phyloP scores from a whole-genome alignment of 768 basidiomycete genomes.

The Leucogyrophana mollusca region DNA sequence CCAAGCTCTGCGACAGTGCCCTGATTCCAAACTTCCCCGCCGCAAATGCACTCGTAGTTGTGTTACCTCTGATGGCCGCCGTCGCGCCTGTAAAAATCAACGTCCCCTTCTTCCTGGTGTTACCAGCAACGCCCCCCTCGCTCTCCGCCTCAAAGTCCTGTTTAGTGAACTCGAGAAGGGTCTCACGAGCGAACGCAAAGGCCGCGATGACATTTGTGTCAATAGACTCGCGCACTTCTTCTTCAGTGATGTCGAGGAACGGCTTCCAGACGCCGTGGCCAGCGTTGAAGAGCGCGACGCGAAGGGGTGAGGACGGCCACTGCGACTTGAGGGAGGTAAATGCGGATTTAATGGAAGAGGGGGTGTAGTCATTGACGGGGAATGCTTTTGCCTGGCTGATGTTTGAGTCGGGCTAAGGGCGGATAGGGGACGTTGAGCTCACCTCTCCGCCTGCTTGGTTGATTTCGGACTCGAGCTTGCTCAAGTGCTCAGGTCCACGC shows the following conservation, averaged over 20 bases:
- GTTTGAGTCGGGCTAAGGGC: not conserved
- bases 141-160: constrained; percentile 44
- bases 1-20: constrained; percentile 66
- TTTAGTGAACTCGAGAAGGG: constrained; percentile 57
- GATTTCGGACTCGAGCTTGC: constrained; percentile 53
- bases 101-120: constrained; percentile 56
- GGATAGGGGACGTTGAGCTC: constrained; percentile 8
- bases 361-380: constrained; percentile 49
- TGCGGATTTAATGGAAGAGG: constrained; percentile 47
- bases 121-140: constrained; percentile 33
- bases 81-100: constrained; percentile 77
- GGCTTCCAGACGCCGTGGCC: constrained; percentile 59
- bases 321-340: constrained; percentile 45
- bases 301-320: constrained; percentile 51
- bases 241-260: constrained; percentile 61
- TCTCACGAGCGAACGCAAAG: constrained; percentile 63
- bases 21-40: constrained; percentile 63
- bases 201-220: constrained; percentile 56
- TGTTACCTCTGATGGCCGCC: constrained; percentile 62
- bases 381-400: constrained; percentile 52
- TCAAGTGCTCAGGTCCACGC: constrained; percentile 50
- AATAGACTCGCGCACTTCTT: constrained; percentile 50
- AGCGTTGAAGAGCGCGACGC: constrained; percentile 65
- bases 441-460: constrained; percentile 60
- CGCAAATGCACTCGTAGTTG: constrained; percentile 57